phyloP scores from a whole-genome alignment of 768 basidiomycete genomes.

The Tulasnella sp. region DNA sequence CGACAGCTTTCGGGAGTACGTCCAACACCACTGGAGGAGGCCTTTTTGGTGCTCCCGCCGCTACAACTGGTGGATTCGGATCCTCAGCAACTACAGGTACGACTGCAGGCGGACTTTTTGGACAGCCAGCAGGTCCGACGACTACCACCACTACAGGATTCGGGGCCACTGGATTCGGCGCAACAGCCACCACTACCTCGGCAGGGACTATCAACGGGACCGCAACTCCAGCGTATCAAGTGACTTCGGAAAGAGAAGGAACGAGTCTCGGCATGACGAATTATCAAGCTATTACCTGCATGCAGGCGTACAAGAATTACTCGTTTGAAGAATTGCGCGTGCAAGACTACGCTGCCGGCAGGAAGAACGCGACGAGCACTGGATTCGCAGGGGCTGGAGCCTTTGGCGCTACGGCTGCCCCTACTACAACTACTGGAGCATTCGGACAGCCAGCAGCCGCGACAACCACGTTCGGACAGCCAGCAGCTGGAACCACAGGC shows the following conservation, averaged over 20 bases:
- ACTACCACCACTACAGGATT: constrained; percentile 32
- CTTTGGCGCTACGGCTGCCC: not conserved
- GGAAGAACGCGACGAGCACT: constrained; percentile 41
- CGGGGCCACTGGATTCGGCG: constrained; percentile 23
- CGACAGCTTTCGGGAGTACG: constrained; percentile 19
- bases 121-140: constrained; percentile 35
- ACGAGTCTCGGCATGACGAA: constrained; percentile 37
- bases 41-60: constrained; percentile 8
- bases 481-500: constrained; percentile 23
- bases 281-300: constrained; percentile 74
- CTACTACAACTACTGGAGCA: constrained; percentile 3
- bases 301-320: constrained; percentile 63
- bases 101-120: constrained; percentile 44
- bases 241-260: constrained; percentile 57
- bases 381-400: not conserved
- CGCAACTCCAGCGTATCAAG: constrained; percentile 48
- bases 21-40: constrained; percentile 3
- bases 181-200: constrained; percentile 1
- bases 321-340: constrained; percentile 73
- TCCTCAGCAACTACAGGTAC: constrained; percentile 32
- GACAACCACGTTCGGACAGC: constrained; percentile 15
- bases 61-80: constrained; percentile 20
- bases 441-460: constrained; percentile 19
- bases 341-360: constrained; percentile 65
- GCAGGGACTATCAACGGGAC: constrained; percentile 38